Conservation (phyloP, 2,329 filamentous ascomycete genomes). For the Plenodomus tracheiphilus region DNA sequence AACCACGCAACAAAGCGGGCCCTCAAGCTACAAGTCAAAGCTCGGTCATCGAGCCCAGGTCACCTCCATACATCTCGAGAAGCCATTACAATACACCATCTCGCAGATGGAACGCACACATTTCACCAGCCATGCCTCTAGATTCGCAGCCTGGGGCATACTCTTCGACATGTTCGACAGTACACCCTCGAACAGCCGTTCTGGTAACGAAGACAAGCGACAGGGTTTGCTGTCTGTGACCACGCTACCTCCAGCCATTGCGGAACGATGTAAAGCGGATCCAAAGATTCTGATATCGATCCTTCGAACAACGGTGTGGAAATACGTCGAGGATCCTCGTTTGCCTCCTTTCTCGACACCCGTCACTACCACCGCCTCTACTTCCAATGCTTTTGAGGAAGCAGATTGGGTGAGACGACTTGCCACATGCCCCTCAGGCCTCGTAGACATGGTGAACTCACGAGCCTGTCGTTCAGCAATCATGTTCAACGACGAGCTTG, state of each 20-base stretch:
- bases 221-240: slow-evolving; percentile 52
- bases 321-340: slow-evolving; percentile 41
- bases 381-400: background rate
- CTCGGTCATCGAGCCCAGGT: slow-evolving; percentile 38
- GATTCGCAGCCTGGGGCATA: slow-evolving; percentile 78
- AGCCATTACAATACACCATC: slow-evolving; percentile 67
- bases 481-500: slow-evolving; percentile 80
- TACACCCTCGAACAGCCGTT: background rate
- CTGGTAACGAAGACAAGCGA: slow-evolving; percentile 5
- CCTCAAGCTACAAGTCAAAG: slow-evolving; percentile 30
- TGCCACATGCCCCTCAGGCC: slow-evolving; percentile 70
- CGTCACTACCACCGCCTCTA: background rate
- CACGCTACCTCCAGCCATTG: slow-evolving; percentile 70
- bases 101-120: slow-evolving; percentile 62
- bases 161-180: slow-evolving; percentile 57
- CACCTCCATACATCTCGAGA: slow-evolving; percentile 44
- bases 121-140: slow-evolving; percentile 56
- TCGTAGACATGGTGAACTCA: slow-evolving; percentile 77
- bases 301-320: slow-evolving; percentile 75
- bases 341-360: background rate
- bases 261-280: slow-evolving; percentile 74
- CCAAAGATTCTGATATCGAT: slow-evolving; percentile 73
- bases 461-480: slow-evolving; percentile 77
- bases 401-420: slow-evolving; percentile 64
- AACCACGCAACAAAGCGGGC: slow-evolving; percentile 10